phyloP scores from a whole-genome alignment of 208 protist genomes.

The Zelonia costaricensis region DNA sequence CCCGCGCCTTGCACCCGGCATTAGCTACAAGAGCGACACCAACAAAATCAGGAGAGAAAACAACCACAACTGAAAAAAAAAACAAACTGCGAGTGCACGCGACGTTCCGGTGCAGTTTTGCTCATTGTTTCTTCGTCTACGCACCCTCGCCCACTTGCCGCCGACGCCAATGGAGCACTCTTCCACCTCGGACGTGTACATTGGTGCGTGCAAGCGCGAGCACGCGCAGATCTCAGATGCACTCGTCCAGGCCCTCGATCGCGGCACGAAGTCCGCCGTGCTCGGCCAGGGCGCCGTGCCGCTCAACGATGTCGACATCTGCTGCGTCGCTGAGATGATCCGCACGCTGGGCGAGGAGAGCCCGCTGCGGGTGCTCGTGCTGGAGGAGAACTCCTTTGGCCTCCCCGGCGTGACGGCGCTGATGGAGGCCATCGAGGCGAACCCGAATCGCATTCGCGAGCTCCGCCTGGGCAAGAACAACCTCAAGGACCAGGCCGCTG shows the following conservation, averaged over 20 bases:
- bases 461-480: conserved; percentile 86
- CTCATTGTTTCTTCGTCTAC: not conserved
- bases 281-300: conserved; percentile 53
- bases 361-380: conserved; percentile 65
- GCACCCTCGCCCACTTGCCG: not conserved
- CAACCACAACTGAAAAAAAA: too few relatives aligned
- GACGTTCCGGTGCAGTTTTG: too few relatives aligned
- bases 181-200: conserved; percentile 54
- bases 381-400: conserved; percentile 87
- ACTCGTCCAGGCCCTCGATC: conserved; percentile 73
- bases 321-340: conserved; percentile 76
- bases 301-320: conserved; percentile 75
- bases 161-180: conserved; percentile 1
- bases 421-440: conserved; percentile 79
- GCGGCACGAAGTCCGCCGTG: conserved; percentile 43
- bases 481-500: conserved; percentile 80
- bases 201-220: conserved; percentile 68
- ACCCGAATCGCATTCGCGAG: conserved; percentile 78
- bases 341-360: conserved; percentile 33
- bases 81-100: too few relatives aligned
- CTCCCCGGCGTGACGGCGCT: conserved; percentile 73
- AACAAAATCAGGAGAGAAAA: too few relatives aligned
- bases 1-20: too few relatives aligned
- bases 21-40: too few relatives aligned
- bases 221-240: conserved; percentile 61